Conservation (phyloP, 495 filamentous ascomycete species). For the Symbiotaphrina buchneri region DNA sequence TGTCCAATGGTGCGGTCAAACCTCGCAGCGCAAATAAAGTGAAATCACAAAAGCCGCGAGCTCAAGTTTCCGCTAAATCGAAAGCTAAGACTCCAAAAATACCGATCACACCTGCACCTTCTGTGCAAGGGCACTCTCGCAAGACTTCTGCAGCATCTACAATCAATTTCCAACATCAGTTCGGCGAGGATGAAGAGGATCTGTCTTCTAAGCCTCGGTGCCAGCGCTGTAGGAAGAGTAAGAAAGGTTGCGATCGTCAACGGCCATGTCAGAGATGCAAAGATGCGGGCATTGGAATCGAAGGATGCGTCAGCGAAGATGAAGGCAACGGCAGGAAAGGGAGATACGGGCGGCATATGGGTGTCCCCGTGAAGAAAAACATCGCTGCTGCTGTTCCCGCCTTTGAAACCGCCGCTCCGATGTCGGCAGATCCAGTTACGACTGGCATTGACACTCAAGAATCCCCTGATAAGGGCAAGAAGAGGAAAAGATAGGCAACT, state of each 20-base stretch:
- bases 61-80: constrained; percentile 12
- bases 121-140: constrained; percentile 40
- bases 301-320: constrained; percentile 89
- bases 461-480: constrained; percentile 42
- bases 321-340: constrained; percentile 92
- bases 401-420: constrained; percentile 13
- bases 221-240: constrained; percentile 95
- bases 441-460: too few relatives aligned
- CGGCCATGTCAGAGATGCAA: constrained; percentile 86
- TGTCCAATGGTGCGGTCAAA: constrained; percentile 5
- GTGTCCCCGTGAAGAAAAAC: constrained; percentile 63
- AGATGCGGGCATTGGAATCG: constrained; percentile 79
- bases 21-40: constrained; percentile 1
- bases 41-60: constrained; percentile 34
- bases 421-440: constrained; percentile 3
- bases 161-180: constrained; percentile 41
- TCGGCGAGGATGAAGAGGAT: constrained; percentile 70
- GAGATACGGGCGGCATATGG: constrained; percentile 91
- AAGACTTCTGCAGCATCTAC: constrained; percentile 56
- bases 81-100: constrained; percentile 18
- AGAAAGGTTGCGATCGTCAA: constrained; percentile 95
- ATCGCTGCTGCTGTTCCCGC: constrained; percentile 6
- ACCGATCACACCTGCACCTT: constrained; percentile 45
- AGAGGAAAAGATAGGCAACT: constrained; percentile 48
- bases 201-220: constrained; percentile 87